Percentiles rank a stretch among this genome's conserved stretches.
Evolutionary conservation across 192 early-diverging fungal species (phyloP).

Genomic region (Umbelopsis ramanniana): DNA sequence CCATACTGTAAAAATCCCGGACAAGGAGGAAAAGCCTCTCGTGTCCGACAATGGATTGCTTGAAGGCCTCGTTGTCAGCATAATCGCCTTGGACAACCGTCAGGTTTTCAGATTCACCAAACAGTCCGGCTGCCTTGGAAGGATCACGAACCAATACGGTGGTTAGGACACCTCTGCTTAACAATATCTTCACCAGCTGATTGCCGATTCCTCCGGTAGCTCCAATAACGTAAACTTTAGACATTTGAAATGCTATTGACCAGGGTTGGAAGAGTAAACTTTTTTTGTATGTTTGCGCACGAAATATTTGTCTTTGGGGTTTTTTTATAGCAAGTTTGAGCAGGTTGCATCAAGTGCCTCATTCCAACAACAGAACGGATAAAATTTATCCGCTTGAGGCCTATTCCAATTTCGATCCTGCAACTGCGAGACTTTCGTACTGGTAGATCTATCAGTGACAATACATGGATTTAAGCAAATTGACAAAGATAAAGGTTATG

Average conservation of each 20-base stretch:
- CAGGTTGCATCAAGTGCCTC: no score
- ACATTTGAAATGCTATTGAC: background rate
- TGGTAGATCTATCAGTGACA: no score
- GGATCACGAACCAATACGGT: conserved; percentile 20
- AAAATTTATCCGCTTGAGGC: no score
- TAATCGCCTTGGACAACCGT: conserved; percentile 23
- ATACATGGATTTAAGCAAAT: no score
- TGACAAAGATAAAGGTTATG: no score
- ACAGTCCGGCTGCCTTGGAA: conserved; percentile 13
- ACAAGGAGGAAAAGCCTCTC: conserved; percentile 23
- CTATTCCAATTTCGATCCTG: no score
- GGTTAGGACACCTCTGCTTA: background rate
- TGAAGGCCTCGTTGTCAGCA: background rate
- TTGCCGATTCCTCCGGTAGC: conserved; percentile 27
- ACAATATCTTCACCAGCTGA: background rate
- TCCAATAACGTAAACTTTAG: conserved; percentile 23
- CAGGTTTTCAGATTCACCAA: background rate
- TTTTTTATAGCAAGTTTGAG: no score
- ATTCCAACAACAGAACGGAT: no score
- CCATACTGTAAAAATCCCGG: background rate
- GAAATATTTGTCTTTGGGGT: no score
- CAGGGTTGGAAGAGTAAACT: no score
- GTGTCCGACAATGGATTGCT: conserved; percentile 21
- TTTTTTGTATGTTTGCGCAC: no score
- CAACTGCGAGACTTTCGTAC: no score